Percentiles rank a stretch among this genome's conserved stretches.
Conservation (phyloP, 305 asterid genomes). For the Lippia alba region DNA sequence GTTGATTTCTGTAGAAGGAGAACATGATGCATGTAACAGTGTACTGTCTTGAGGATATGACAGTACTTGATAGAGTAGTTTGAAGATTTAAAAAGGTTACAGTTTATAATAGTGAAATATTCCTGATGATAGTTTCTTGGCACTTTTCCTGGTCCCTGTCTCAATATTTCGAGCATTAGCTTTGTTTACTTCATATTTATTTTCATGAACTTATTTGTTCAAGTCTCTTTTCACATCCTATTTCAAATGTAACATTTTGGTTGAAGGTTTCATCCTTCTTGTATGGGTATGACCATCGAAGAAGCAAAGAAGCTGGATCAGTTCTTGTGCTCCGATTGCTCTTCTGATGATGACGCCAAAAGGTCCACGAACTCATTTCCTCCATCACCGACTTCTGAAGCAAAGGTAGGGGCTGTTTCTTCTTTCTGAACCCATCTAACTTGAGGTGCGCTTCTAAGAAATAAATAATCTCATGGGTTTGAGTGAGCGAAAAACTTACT, state of each 20-base stretch:
- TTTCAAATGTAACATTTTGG: conserved; percentile 24
- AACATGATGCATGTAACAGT: neutral
- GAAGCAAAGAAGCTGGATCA: conserved; percentile 80
- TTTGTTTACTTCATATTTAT: conserved; percentile 1
- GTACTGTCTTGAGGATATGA: conserved; percentile 12
- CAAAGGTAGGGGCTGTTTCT: conserved; percentile 40
- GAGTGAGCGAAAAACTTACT: neutral
- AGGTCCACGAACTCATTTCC: conserved; percentile 70
- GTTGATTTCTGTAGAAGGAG: neutral
- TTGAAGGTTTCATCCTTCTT: conserved; percentile 88
- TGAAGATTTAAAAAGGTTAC: neutral
- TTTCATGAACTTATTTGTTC: too few relatives aligned
- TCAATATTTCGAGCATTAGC: neutral
- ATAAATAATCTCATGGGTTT: neutral
- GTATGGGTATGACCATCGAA: conserved; percentile 87
- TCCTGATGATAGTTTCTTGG: conserved; percentile 9
- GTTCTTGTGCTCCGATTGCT: conserved; percentile 80
- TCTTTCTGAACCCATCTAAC: conserved; percentile 20
- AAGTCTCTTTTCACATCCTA: neutral
- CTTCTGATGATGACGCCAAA: conserved; percentile 76
- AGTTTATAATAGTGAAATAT: neutral
- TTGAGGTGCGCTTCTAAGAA: neutral
- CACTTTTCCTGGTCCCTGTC: conserved; percentile 10
- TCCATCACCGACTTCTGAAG: conserved; percentile 59
- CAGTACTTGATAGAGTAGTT: neutral